Base-by-base conservation (phyloP, 139 green algal species). In the Nannochloris sp. region DNA sequence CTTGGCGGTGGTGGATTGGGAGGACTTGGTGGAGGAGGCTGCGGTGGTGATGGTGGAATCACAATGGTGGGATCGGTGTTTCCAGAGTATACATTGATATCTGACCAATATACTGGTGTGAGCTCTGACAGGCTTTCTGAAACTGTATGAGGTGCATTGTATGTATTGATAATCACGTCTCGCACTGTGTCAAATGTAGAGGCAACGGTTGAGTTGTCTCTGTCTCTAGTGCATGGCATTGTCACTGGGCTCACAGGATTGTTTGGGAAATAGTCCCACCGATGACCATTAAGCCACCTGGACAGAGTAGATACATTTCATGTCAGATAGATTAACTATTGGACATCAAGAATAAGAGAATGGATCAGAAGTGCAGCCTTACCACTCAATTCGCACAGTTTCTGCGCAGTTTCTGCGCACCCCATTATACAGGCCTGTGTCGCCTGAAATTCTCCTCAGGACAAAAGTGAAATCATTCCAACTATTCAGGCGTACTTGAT, bases 381-480 rank as follows among this genome's bases (percentile, higher is more conserved):
- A 53, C 46, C 46, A 53, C n/a, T 53, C 18, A 21, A 53, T 25
- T 25, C 16, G 8, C 11, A 19, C n/a, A 2, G 6, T 21, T 53
- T 53, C 46, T 25, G 8, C 9, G 46, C 46, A 53, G 16, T 12
- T 53, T 21, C 46, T 19, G n/a, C 18, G 18, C 16, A 25, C n/a
- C 18, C 46, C 46, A 12, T 53, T 19, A 7, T 53, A 53, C 16
- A 53, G 0, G 16, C 18, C 46, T 25, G n/a, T 19, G n/a, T 53
- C 46, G 15, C 7, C 11, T 19, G 11, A 4, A 9, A 2, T 5
- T 53, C 46, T 19, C 6, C n/a, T 19, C 2, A 58, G 18, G 21
- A 29, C 21, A 27, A 64, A 27, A 16, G n/a, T 18, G 23, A 64
- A 64, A 29, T 51, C 19, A 57, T 64, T 64, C 57, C 57, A 64